phyloP scores from a whole-genome alignment of 2,329 filamentous ascomycete genomes.

The Colletotrichum graminicola region DNA sequence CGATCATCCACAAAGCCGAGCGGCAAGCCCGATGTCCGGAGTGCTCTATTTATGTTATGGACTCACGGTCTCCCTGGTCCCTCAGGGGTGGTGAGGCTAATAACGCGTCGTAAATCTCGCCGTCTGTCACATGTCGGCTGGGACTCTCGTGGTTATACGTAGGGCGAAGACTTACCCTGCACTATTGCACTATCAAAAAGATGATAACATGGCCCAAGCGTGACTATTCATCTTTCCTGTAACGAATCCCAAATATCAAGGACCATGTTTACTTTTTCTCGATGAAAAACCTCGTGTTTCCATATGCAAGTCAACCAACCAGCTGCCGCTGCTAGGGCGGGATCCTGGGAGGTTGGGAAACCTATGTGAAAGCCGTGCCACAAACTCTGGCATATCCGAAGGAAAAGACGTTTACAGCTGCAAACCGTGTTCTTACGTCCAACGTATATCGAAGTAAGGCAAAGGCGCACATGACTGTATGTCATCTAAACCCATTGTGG shows the following conservation, averaged over 20 bases:
- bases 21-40: neutral
- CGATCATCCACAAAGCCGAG: neutral
- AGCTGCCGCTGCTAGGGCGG: neutral
- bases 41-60: neutral
- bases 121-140: neutral
- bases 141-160: neutral
- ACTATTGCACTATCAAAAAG: neutral
- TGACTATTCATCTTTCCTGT: neutral
- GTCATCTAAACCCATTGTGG: neutral
- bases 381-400: too few species aligned
- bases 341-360: too few species aligned
- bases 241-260: neutral
- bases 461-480: neutral
- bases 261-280: neutral
- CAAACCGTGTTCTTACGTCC: neutral
- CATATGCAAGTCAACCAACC: neutral
- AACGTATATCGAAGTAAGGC: neutral
- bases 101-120: neutral
- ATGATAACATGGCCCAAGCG: neutral
- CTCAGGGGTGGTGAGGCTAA: neutral
- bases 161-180: neutral
- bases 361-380: neutral
- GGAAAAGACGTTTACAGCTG: neutral
- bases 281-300: neutral
- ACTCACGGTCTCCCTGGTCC: too few species aligned